phyloP scores from a whole-genome alignment of 805 yeast genomes.

The Yarrowia alimentaria region DNA sequence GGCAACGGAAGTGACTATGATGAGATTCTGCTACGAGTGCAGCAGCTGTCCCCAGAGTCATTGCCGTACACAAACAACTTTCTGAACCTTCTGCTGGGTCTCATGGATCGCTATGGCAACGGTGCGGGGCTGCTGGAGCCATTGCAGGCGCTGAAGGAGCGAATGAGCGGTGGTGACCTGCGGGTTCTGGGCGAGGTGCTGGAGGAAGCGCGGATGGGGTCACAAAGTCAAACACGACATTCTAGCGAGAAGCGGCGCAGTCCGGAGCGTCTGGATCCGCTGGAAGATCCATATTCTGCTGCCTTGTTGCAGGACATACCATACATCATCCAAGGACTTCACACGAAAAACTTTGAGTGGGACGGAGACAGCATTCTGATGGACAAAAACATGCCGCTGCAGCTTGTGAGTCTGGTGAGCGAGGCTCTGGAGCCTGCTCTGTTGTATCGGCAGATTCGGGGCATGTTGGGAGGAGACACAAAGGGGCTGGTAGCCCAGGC shows the following conservation, averaged over 20 bases:
- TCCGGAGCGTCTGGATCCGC: no score
- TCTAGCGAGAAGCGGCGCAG: no score
- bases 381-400: conserved; percentile 27
- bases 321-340: conserved; percentile 39
- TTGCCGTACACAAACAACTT: conserved; percentile 17
- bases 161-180: not conserved
- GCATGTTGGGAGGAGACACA: conserved; percentile 37
- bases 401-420: conserved; percentile 23
- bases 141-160: not conserved
- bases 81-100: not conserved
- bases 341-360: conserved; percentile 32
- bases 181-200: not conserved
- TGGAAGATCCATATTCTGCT: not conserved
- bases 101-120: conserved; percentile 11
- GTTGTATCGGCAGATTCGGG: conserved; percentile 51
- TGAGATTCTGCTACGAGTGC: conserved; percentile 12
- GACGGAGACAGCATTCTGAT: not conserved
- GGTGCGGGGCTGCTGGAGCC: conserved; percentile 7
- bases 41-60: conserved; percentile 4
- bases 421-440: conserved; percentile 64
- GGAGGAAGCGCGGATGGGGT: not conserved
- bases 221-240: no score
- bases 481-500: conserved; percentile 59
- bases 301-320: conserved; percentile 36
- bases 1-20: not conserved